Evolutionary conservation across 495 filamentous ascomycete genomes (phyloP).

Genomic region (Trypethelium eluteriae): DNA sequence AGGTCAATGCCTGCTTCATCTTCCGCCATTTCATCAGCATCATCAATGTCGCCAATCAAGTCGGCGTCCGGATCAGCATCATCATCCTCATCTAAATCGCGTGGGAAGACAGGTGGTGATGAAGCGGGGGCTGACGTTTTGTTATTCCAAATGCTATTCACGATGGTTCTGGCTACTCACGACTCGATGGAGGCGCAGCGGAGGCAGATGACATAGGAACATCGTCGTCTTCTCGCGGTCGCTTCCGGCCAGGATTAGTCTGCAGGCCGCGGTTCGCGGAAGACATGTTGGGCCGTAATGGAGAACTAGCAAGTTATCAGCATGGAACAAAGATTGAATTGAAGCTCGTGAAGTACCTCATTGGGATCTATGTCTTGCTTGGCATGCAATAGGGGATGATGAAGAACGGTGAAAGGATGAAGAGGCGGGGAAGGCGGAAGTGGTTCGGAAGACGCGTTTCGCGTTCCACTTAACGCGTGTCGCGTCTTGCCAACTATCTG

Average conservation of each 20-base stretch:
- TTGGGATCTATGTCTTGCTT: constrained; percentile 10
- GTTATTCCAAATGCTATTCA: not conserved
- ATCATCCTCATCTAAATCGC: constrained; percentile 64
- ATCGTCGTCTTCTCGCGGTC: constrained; percentile 74
- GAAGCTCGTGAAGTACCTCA: constrained; percentile 32
- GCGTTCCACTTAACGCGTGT: constrained; percentile 16
- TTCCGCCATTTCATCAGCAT: constrained; percentile 92
- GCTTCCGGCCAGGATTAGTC: constrained; percentile 61
- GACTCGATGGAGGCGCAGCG: constrained; percentile 61
- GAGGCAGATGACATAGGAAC: constrained; percentile 51
- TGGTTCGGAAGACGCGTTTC: constrained; percentile 18
- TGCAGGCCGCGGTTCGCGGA: constrained; percentile 74
- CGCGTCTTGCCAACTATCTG: not conserved
- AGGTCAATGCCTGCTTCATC: constrained; percentile 91
- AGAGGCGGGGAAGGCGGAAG: constrained; percentile 20
- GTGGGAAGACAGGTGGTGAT: constrained; percentile 51
- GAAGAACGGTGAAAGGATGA: not conserved
- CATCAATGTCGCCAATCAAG: constrained; percentile 74
- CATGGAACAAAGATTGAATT: not conserved
- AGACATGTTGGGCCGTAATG: constrained; percentile 72
- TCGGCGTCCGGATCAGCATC: constrained; percentile 64
- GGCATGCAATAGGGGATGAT: not conserved
- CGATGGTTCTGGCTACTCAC: constrained; percentile 38
- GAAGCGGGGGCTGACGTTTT: constrained; percentile 42
- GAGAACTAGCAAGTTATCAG: constrained; percentile 50